Evolutionary conservation across 352 stramenopile species (phyloP).

Genomic region (Globisporangium ultimum): DNA sequence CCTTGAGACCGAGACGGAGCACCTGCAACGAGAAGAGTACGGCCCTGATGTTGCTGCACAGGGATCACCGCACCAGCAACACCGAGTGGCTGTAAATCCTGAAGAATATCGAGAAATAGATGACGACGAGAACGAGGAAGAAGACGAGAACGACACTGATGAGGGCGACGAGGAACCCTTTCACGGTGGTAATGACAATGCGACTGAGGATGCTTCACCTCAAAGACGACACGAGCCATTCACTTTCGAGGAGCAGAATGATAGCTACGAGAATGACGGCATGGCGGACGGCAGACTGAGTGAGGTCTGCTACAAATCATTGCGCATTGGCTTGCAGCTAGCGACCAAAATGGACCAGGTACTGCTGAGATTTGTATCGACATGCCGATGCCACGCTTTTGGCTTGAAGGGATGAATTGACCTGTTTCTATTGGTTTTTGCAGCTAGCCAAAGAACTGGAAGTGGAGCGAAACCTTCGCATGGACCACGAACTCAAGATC

Average conservation of each 20-base stretch:
- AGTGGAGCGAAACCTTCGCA: constrained; percentile 22
- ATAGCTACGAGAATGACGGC: background rate
- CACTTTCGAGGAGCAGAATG: background rate
- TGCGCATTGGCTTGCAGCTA: constrained; percentile 28
- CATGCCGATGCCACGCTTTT: background rate
- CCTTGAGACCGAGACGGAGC: constrained; percentile 33
- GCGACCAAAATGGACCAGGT: constrained; percentile 32
- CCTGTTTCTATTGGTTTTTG: background rate
- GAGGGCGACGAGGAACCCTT: background rate
- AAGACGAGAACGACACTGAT: constrained; percentile 1
- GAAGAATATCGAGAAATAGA: background rate
- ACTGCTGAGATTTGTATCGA: background rate
- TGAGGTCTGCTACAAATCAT: constrained; percentile 39
- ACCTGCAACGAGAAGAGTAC: constrained; percentile 5
- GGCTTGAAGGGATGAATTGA: background rate
- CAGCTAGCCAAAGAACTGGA: constrained; percentile 31
- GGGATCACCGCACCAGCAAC: constrained; percentile 5
- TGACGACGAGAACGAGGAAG: constrained; percentile 3
- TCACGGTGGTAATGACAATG: background rate
- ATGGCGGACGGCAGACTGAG: constrained; percentile 17
- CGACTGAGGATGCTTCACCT: background rate
- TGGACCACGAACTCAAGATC: constrained; percentile 33
- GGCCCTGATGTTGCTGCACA: background rate
- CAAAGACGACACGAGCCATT: background rate
- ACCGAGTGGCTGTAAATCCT: background rate